Base-by-base conservation (phyloP, 2,329 filamentous ascomycete species). In the Arthrobotrys sinensis region DNA sequence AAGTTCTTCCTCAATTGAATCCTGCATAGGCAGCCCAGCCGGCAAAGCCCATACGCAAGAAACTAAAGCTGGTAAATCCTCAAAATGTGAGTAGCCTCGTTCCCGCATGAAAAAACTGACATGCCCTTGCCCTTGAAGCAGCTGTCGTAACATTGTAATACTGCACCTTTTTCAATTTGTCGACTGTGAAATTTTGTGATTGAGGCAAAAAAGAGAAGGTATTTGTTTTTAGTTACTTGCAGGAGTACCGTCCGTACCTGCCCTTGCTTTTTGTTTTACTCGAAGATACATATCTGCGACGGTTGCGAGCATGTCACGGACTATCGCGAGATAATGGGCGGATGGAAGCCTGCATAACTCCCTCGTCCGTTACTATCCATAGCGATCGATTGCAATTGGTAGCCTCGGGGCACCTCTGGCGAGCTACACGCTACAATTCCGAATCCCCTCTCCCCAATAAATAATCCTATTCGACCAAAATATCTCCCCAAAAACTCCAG, bases 21-120 rank as follows among this genome's bases (percentile, higher is more conserved):
- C 48, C n/a, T 38, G 48, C 45, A 68, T 32, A 66, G 34, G n/a
- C 62, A 53, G 19, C 46, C 34, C 50, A 43, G 16, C 36, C 36
- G 36, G 53, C 53, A 40, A 38, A 8, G 53, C 14, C 21, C 21
- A 52, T 32, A 28, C 19, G 48, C 14, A 34, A 43, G 32, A 21
- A 16, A 28, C 24, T 28, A 62, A 40, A 43, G n/a, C 34, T 16
- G 11, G 32, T 10, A 16, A 38, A 45, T 28, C 5, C 34, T 45
- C 28, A 50, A 55, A 69, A 50, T 69, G 52, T 62, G 66, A 76
- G 70, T 53, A 75, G 70, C 70, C 70, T 65, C 60, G 70, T 75
- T 48, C 55, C 70, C 62, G 62, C 70, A 75, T 67, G 43, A 34
- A 50, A 52, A 50, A 60, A 36, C 36, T 67, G 24, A 48, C 55